Percentiles rank a stretch among this genome's conserved stretches.
Evolutionary conservation across 2,329 filamentous ascomycete genomes (phyloP).

Genomic region (Phoma sp.): DNA sequence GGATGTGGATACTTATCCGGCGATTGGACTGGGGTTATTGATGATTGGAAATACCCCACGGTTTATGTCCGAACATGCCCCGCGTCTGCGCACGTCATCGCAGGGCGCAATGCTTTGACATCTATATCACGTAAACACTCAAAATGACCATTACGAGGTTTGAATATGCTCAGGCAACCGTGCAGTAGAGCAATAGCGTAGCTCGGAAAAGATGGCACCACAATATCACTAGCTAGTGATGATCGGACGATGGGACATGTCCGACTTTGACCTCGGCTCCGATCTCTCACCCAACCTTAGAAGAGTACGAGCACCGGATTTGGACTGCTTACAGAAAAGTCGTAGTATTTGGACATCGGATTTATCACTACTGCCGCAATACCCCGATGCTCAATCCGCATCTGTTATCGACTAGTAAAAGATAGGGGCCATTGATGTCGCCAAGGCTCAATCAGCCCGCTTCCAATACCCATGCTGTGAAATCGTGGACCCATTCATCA

Average conservation of each 20-base stretch:
- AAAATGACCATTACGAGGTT: background rate
- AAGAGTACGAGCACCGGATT: background rate
- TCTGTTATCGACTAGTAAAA: background rate
- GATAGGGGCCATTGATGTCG: background rate
- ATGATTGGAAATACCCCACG: constrained; percentile 19
- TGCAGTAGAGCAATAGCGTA: too few species aligned
- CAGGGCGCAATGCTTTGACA: background rate
- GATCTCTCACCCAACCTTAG: background rate
- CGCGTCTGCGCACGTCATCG: constrained; percentile 18
- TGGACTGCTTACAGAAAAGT: background rate
- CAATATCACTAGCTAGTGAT: too few species aligned
- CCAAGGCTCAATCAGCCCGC: too few species aligned
- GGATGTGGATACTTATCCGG: constrained; percentile 8
- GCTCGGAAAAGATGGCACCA: too few species aligned
- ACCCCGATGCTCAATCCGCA: too few species aligned
- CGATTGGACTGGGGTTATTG: background rate
- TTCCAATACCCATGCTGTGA: too few species aligned
- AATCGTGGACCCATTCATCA: too few species aligned
- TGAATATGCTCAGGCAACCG: background rate
- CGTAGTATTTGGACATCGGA: background rate
- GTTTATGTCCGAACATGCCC: constrained; percentile 14
- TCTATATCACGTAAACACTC: background rate
- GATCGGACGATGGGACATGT: background rate
- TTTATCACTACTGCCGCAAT: background rate
- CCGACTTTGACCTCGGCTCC: background rate